phyloP scores from a whole-genome alignment of 192 early-diverging fungal species.

The Dispira simplex region DNA sequence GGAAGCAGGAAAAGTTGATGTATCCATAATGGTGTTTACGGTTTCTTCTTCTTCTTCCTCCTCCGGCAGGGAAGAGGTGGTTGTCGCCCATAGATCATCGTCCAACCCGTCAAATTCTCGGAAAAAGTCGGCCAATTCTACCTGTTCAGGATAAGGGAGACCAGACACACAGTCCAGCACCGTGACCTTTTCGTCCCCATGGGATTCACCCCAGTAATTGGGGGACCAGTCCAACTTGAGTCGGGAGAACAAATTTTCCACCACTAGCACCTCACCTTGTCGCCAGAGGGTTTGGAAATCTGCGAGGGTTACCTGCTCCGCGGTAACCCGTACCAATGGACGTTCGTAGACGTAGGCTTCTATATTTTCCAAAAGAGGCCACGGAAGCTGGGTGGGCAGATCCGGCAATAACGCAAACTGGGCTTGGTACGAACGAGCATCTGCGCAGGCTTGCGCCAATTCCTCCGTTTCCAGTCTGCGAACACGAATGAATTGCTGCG shows the following conservation, averaged over 20 bases:
- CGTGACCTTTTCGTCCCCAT: conserved; percentile 25
- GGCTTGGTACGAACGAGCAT: no score
- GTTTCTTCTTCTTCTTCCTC: not conserved
- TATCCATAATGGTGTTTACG: not conserved
- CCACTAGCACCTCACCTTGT: not conserved
- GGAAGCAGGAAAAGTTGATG: not conserved
- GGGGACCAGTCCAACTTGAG: conserved; percentile 20
- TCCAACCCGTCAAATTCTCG: conserved; percentile 23
- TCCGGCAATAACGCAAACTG: no score
- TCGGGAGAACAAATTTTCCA: conserved; percentile 6
- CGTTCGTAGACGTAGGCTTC: not conserved
- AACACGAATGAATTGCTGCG: not conserved
- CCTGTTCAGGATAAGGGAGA: conserved; percentile 10
- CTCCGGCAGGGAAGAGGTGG: conserved; percentile 7
- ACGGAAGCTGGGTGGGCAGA: no score
- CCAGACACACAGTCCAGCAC: conserved; percentile 34
- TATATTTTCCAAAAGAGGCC: no score
- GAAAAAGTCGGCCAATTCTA: conserved; percentile 32
- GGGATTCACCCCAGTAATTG: conserved; percentile 17
- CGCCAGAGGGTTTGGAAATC: conserved; percentile 14
- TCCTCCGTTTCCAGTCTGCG: not conserved
- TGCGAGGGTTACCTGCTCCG: not conserved
- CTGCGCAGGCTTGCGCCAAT: conserved; percentile 11
- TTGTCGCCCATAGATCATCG: conserved; percentile 13
- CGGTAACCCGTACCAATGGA: not conserved